Percentiles rank a stretch among this genome's conserved stretches.
phyloP scores from a whole-genome alignment of 179 eudicot genomes.

The Actinidia arguta region DNA sequence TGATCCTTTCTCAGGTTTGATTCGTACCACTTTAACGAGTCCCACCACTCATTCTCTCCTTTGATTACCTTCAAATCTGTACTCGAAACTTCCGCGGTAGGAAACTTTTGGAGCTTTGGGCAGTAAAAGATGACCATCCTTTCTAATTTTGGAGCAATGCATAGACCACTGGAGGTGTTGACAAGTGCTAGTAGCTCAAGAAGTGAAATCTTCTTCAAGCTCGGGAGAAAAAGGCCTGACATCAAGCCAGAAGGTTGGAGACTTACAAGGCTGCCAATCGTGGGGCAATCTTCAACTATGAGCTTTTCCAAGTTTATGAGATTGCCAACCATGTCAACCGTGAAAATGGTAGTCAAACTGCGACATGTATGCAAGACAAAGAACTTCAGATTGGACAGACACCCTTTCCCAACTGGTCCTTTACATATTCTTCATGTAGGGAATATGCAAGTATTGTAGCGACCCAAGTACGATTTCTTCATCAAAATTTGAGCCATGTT shows the following conservation, averaged over 20 bases:
- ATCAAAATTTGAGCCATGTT: neutral
- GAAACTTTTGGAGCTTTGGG: neutral
- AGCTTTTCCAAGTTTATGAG: slow-evolving; percentile 10
- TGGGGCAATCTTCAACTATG: slow-evolving; percentile 22
- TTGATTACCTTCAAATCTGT: neutral
- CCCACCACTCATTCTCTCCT: slow-evolving; percentile 29
- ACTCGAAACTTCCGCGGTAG: neutral
- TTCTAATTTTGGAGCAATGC: slow-evolving; percentile 12
- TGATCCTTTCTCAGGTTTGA: neutral
- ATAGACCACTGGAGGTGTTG: neutral
- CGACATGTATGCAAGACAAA: slow-evolving; percentile 5
- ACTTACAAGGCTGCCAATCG: neutral
- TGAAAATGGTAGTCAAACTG: slow-evolving; percentile 17
- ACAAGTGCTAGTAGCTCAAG: slow-evolving; percentile 1
- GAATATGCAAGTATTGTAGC: slow-evolving; percentile 15
- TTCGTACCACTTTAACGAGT: slow-evolving; percentile 15
- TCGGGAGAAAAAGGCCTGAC: neutral
- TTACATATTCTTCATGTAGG: slow-evolving; percentile 24
- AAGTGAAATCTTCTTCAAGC: slow-evolving; percentile 20
- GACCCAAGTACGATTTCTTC: neutral
- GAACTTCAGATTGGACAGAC: slow-evolving; percentile 7
- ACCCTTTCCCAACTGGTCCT: slow-evolving; percentile 26
- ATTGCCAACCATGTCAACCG: neutral
- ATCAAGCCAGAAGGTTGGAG: neutral
- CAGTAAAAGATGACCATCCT: slow-evolving; percentile 12